Conservation (phyloP, 176 grass and related monocot species). For the Aegilops bicornis region DNA sequence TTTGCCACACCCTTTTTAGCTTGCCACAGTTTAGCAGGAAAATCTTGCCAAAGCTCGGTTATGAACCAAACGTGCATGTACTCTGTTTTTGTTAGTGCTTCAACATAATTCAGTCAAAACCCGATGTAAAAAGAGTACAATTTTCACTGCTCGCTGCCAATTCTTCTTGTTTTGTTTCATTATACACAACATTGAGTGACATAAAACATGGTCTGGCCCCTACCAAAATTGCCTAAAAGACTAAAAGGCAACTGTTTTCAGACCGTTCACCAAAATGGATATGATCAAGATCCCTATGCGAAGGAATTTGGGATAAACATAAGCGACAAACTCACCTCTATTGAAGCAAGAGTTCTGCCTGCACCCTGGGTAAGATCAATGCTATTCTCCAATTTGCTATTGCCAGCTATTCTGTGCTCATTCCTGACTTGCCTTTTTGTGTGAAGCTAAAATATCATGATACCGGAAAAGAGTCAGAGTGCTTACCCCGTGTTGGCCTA, state of each 20-base stretch:
- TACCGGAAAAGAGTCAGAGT: slow-evolving; percentile 67
- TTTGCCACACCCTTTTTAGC: neutral
- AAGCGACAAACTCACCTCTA: slow-evolving; percentile 58
- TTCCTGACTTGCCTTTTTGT: slow-evolving; percentile 2
- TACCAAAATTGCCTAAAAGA: neutral
- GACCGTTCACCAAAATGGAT: slow-evolving; percentile 68
- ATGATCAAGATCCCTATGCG: slow-evolving; percentile 72
- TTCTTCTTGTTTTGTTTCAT: slow-evolving; percentile 3
- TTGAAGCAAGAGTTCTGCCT: slow-evolving; percentile 73
- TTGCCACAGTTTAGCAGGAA: neutral
- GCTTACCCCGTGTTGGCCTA: slow-evolving; percentile 65
- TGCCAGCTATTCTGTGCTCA: neutral
- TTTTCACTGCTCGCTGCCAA: neutral
- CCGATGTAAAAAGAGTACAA: neutral
- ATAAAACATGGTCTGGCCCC: neutral
- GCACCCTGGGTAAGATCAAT: slow-evolving; percentile 60
- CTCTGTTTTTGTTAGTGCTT: neutral
- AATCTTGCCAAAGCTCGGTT: neutral
- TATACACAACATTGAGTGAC: neutral
- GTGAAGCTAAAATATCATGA: slow-evolving; percentile 68
- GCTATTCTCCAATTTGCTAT: neutral
- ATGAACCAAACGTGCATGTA: neutral
- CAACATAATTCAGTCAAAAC: neutral
- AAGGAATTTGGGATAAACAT: slow-evolving; percentile 83
- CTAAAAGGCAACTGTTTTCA: slow-evolving; percentile 1